Base-by-base conservation (phyloP, 2,329 filamentous ascomycete genomes). In the Aureobasidium pullulans region DNA sequence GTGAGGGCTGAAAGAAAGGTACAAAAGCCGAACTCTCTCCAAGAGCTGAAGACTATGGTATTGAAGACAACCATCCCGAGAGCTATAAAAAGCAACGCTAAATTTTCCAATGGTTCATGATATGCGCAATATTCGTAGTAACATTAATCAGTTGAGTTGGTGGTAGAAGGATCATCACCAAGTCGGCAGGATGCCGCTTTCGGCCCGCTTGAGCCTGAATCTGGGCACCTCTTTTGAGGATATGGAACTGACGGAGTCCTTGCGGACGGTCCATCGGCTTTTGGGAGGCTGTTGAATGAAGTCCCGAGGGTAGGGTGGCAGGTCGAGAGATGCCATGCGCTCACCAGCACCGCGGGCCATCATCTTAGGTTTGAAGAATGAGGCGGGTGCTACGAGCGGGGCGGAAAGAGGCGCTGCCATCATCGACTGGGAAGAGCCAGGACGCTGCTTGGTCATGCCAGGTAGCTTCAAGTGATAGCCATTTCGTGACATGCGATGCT, bases 311-410 rank as follows among this genome's bases (percentile, higher is more conserved):
- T 34, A 46, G 23, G 40, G 39, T 9, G 47, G 57, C 13, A 53
- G 46, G 29, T 52, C 47, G 8, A 53, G 46, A n/a, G 39, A 44
- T 8, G 57, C 19, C 39, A 37, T 34, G 28, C 42, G 43, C 31
- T 57, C 54, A n/a, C 23, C 10, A 29, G 57, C 47, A 10, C 36
- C 39, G 10, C 48, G 39, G 13, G 57, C 13, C 3, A 28, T 28
- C 37, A 59, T 52, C 47, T 46, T 59, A 6, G 57, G 57, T 29
- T 59, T 59, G 11, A 23, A 23, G 56, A 40, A 58, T 7, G 44
- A 19, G 34, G 43, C 13, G 28, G 32, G 43, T 8, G 49, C 36
- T 40, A 37, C 15, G 16, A 59, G 28, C 4, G 46, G 40, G 13
- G 46, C 46, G 37, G 57, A 44, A 2, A 44, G 47, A 6, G 57